phyloP scores from a whole-genome alignment of 1,284 basidiomycete species.

The Microbotryum saponariae region DNA sequence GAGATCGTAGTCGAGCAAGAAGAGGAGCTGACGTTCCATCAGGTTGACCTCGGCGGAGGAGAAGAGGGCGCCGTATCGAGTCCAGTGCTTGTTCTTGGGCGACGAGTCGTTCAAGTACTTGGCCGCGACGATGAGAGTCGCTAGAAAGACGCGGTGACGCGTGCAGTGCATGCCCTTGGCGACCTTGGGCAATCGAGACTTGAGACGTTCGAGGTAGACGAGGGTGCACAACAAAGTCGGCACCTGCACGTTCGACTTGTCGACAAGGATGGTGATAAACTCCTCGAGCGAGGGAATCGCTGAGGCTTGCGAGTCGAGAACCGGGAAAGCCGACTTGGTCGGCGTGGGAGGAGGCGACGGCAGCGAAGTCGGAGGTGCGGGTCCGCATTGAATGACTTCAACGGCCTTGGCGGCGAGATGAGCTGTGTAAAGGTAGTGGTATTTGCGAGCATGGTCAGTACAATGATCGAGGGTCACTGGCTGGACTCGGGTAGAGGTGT shows the following conservation, averaged over 20 bases:
- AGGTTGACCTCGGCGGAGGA: slow-evolving; percentile 65
- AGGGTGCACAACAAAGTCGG: slow-evolving; percentile 85
- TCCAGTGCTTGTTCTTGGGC: slow-evolving; percentile 88
- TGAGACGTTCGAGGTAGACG: slow-evolving; percentile 84
- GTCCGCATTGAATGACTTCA: slow-evolving; percentile 50
- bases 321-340: slow-evolving; percentile 37
- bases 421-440: slow-evolving; percentile 23
- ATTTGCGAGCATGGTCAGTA: not conserved
- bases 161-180: slow-evolving; percentile 90
- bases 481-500: not conserved
- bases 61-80: slow-evolving; percentile 62
- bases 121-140: slow-evolving; percentile 87
- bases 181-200: slow-evolving; percentile 68
- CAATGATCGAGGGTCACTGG: not conserved
- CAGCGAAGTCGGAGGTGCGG: slow-evolving; percentile 27
- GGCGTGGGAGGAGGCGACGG: slow-evolving; percentile 38
- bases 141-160: slow-evolving; percentile 89
- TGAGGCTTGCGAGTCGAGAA: slow-evolving; percentile 39
- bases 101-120: slow-evolving; percentile 77
- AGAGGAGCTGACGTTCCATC: slow-evolving; percentile 91
- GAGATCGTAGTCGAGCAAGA: slow-evolving; percentile 78
- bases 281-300: slow-evolving; percentile 68
- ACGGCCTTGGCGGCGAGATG: slow-evolving; percentile 61
- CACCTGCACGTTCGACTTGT: slow-evolving; percentile 81
- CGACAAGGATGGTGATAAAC: slow-evolving; percentile 79